Evolutionary conservation across 371 early-diverging fungal species (phyloP).

Genomic region (Zopfochytrium polystomum): DNA sequence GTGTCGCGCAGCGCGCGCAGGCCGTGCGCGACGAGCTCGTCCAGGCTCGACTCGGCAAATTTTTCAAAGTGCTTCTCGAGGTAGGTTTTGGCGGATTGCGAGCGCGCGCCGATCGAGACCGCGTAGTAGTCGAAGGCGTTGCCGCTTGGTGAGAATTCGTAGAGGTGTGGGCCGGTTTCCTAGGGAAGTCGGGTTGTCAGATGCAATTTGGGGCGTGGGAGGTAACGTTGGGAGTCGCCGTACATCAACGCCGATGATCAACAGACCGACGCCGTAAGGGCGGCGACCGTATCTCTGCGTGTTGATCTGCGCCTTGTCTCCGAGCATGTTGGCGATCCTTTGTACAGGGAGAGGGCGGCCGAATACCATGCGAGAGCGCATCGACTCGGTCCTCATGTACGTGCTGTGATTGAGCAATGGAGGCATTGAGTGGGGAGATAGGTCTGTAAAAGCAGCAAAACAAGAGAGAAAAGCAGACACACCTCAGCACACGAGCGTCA

Average conservation of each 20-base stretch:
- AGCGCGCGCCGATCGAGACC: slow-evolving; percentile 92
- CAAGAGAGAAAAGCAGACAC: too few relatives aligned
- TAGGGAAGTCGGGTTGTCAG: slow-evolving; percentile 22
- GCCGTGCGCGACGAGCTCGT: slow-evolving; percentile 87
- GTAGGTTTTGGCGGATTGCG: slow-evolving; percentile 96
- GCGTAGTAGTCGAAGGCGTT: slow-evolving; percentile 92
- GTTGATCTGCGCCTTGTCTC: slow-evolving; percentile 96
- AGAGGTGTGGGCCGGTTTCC: slow-evolving; percentile 93
- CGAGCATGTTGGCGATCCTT: slow-evolving; percentile 82
- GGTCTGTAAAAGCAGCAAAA: too few relatives aligned
- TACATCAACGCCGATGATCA: slow-evolving; percentile 89
- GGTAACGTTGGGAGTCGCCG: slow-evolving; percentile 14
- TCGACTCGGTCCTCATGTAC: slow-evolving; percentile 91
- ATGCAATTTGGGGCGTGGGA: not conserved
- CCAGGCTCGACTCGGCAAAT: slow-evolving; percentile 78
- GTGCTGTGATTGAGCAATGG: slow-evolving; percentile 78
- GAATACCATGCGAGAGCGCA: slow-evolving; percentile 88
- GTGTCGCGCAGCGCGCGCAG: slow-evolving; percentile 89
- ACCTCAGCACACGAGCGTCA: slow-evolving; percentile 94
- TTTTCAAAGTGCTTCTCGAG: slow-evolving; percentile 82
- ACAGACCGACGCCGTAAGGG: slow-evolving; percentile 96
- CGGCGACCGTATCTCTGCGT: slow-evolving; percentile 95
- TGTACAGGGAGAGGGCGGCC: slow-evolving; percentile 86
- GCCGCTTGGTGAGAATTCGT: slow-evolving; percentile 91
- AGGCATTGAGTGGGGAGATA: too few relatives aligned